Evolutionary conservation across 1,139 yeast species (phyloP).

Genomic region (Debaryomyces subglobosus): DNA sequence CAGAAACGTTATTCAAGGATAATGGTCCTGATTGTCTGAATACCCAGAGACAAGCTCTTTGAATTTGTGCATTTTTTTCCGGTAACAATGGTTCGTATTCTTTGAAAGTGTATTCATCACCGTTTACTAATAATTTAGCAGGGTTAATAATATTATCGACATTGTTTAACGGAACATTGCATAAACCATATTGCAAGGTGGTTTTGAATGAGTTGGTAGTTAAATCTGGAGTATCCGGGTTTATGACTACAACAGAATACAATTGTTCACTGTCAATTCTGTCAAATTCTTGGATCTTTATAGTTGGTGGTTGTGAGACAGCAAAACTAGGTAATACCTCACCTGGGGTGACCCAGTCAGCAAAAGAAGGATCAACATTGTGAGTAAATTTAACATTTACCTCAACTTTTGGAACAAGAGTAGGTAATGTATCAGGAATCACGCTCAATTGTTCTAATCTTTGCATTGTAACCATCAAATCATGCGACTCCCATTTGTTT

Average conservation of each 20-base stretch:
- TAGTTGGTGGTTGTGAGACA: constrained; percentile 72
- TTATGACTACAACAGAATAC: constrained; percentile 80
- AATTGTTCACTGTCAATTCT: constrained; percentile 39
- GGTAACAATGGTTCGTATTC: constrained; percentile 86
- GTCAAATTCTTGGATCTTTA: constrained; percentile 77
- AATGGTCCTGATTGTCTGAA: constrained; percentile 61
- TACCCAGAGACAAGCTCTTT: constrained; percentile 89
- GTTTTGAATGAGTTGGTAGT: constrained; percentile 69
- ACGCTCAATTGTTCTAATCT: constrained; percentile 83
- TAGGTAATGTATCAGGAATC: constrained; percentile 93
- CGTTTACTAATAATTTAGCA: constrained; percentile 44
- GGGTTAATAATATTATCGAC: constrained; percentile 63
- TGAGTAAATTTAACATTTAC: constrained; percentile 78
- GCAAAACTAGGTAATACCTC: constrained; percentile 69
- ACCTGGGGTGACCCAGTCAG: constrained; percentile 80
- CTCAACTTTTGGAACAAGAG: constrained; percentile 80
- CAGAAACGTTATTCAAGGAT: constrained; percentile 16
- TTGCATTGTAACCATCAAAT: constrained; percentile 78
- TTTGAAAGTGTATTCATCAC: constrained; percentile 45
- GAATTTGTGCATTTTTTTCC: constrained; percentile 81
- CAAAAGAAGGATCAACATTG: constrained; percentile 52
- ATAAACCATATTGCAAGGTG: constrained; percentile 76
- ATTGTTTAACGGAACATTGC: constrained; percentile 65
- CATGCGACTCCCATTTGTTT: constrained; percentile 72
- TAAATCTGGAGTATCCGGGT: constrained; percentile 90